phyloP scores from a whole-genome alignment of 1,284 basidiomycete species.

The Tremellales sp. region DNA sequence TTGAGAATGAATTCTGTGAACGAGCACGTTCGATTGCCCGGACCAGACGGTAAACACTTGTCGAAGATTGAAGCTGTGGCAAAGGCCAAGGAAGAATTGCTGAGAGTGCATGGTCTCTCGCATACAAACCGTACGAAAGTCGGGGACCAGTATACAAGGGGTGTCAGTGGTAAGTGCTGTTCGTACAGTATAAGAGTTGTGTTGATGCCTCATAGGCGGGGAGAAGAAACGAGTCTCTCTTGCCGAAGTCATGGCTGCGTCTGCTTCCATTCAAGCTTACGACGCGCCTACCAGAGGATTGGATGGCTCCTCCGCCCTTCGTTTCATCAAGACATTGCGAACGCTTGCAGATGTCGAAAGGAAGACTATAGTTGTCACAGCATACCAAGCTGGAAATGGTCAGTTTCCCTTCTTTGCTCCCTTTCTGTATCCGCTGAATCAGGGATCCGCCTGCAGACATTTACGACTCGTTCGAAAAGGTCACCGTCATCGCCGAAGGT shows the following conservation, averaged over 20 bases:
- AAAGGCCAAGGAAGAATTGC: constrained; percentile 56
- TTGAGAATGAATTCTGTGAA: constrained; percentile 37
- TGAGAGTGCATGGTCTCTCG: constrained; percentile 68
- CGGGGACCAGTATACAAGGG: constrained; percentile 69
- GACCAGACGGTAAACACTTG: constrained; percentile 24
- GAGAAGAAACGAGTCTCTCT: constrained; percentile 66
- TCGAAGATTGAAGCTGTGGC: constrained; percentile 52
- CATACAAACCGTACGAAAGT: constrained; percentile 73
- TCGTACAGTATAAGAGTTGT: not conserved
- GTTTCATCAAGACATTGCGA: constrained; percentile 68
- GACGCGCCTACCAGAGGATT: constrained; percentile 59
- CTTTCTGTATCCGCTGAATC: too few relatives aligned
- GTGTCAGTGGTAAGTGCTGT: constrained; percentile 59
- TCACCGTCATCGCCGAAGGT: constrained; percentile 71
- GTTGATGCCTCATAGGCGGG: constrained; percentile 49
- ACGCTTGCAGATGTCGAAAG: constrained; percentile 72
- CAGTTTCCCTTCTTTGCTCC: too few relatives aligned
- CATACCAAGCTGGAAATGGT: constrained; percentile 79
- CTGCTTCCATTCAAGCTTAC: constrained; percentile 62
- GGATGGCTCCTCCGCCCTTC: constrained; percentile 79
- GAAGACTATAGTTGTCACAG: constrained; percentile 70
- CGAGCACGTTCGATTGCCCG: constrained; percentile 20
- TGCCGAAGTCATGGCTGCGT: constrained; percentile 61
- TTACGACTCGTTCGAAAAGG: constrained; percentile 61
- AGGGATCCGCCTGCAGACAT: too few relatives aligned